Percentiles rank a stretch among this genome's conserved stretches.
These are phyloP conservation scores for Ettlia oleoabundans DNA, from an alignment of 139 green algal genomes.

Conservation along the genomic window DNA sequence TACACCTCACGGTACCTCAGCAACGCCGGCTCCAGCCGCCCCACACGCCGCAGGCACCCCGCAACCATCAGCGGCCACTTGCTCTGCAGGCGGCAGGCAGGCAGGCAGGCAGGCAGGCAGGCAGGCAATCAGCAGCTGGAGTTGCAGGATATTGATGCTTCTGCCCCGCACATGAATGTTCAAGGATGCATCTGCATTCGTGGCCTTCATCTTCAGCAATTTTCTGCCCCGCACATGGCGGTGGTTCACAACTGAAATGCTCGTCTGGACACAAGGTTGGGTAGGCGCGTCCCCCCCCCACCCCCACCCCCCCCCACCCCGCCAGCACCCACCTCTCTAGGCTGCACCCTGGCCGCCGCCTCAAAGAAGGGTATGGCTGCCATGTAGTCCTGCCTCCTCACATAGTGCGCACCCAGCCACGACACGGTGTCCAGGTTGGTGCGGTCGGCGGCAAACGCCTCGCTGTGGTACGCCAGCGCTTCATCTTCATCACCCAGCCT, in stretches of 20 bases:
- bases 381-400: constrained; percentile 67
- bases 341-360: constrained; percentile 81
- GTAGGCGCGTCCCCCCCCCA: too few species aligned
- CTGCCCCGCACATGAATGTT: too few species aligned
- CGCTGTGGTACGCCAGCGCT: constrained; percentile 82
- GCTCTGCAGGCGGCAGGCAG: background rate
- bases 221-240: too few species aligned
- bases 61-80: constrained; percentile 92
- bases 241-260: too few species aligned
- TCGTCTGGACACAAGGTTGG: too few species aligned
- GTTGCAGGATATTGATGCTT: too few species aligned
- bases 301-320: background rate
- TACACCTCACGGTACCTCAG: constrained; percentile 68
- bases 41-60: constrained; percentile 68
- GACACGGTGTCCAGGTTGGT: constrained; percentile 87
- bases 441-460: constrained; percentile 80
- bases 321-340: constrained; percentile 65
- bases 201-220: too few species aligned
- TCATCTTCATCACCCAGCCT: constrained; percentile 79
- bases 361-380: constrained; percentile 85
- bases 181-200: too few species aligned
- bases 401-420: constrained; percentile 81
- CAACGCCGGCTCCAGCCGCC: constrained; percentile 57
- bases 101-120: too few species aligned
- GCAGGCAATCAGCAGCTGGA: too few species aligned